Percentiles rank a stretch among this genome's conserved stretches.
Conservation (phyloP, 768 basidiomycete species). For the Pleurotus citrinopileatus region DNA sequence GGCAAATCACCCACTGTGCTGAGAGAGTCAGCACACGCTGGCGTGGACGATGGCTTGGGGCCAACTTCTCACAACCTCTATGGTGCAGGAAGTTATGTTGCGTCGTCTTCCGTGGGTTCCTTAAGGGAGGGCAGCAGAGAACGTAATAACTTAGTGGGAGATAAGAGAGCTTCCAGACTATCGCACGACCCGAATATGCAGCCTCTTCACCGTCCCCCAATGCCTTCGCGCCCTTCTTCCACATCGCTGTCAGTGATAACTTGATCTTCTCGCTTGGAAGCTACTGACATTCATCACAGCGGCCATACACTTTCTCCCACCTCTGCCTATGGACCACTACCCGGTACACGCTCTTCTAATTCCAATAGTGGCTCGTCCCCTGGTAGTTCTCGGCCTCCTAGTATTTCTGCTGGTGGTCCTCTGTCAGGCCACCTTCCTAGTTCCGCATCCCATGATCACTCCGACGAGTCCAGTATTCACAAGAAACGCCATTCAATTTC, state of each 20-base stretch:
- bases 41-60: background rate
- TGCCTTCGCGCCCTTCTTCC: background rate
- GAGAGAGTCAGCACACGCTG: constrained; percentile 18
- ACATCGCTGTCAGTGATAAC: background rate
- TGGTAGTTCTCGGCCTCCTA: constrained; percentile 8
- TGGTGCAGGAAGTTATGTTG: constrained; percentile 28
- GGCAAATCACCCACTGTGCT: constrained; percentile 34
- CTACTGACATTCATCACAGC: background rate
- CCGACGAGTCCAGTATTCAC: background rate
- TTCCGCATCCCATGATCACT: background rate
- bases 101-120: constrained; percentile 28
- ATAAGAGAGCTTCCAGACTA: background rate
- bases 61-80: constrained; percentile 17
- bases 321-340: background rate
- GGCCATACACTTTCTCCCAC: background rate
- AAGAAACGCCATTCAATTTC: constrained; percentile 12
- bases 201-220: background rate
- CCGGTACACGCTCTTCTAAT: background rate
- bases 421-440: background rate
- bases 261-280: background rate
- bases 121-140: constrained; percentile 4
- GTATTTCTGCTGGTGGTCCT: background rate
- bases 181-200: background rate
- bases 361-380: constrained; percentile 8
- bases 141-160: background rate